Percentiles rank a stretch among this genome's conserved stretches.
phyloP scores from a whole-genome alignment of 495 filamentous ascomycete genomes.

The Neurospora sp. region DNA sequence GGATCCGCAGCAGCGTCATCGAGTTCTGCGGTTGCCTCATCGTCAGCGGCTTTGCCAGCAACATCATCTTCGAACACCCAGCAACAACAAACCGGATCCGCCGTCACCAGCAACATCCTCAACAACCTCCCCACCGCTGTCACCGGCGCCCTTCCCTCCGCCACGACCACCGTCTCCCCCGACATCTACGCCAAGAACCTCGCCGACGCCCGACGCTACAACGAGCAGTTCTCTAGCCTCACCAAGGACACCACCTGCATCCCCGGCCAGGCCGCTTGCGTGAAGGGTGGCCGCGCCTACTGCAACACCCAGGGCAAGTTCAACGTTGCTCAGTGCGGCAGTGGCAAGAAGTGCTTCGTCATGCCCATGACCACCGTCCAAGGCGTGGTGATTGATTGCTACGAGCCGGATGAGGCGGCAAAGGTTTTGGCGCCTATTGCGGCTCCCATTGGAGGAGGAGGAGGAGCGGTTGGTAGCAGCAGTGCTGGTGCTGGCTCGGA shows the following conservation, averaged over 20 bases:
- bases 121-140: constrained; percentile 28
- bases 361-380: constrained; percentile 30
- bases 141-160: constrained; percentile 15
- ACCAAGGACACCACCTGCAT: constrained; percentile 27
- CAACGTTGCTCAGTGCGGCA: constrained; percentile 17
- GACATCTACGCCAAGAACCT: constrained; percentile 26
- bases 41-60: neutral
- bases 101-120: constrained; percentile 19
- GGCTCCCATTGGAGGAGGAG: neutral
- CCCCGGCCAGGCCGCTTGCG: constrained; percentile 29
- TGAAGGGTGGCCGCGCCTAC: constrained; percentile 23
- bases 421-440: constrained; percentile 15
- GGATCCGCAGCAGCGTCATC: neutral
- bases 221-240: constrained; percentile 27
- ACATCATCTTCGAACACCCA: neutral
- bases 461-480: neutral
- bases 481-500: neutral
- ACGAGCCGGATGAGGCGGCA: constrained; percentile 15
- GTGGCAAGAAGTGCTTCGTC: constrained; percentile 26
- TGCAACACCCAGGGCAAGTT: constrained; percentile 23
- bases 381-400: constrained; percentile 29
- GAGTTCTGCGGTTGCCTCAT: neutral
- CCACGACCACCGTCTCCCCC: constrained; percentile 25
- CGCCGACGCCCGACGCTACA: constrained; percentile 25
- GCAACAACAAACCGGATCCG: neutral